Percentiles rank a stretch among this genome's conserved stretches.
Evolutionary conservation across 164 flowering plant species (phyloP).

Genomic region (Kingdonia uniflora): DNA sequence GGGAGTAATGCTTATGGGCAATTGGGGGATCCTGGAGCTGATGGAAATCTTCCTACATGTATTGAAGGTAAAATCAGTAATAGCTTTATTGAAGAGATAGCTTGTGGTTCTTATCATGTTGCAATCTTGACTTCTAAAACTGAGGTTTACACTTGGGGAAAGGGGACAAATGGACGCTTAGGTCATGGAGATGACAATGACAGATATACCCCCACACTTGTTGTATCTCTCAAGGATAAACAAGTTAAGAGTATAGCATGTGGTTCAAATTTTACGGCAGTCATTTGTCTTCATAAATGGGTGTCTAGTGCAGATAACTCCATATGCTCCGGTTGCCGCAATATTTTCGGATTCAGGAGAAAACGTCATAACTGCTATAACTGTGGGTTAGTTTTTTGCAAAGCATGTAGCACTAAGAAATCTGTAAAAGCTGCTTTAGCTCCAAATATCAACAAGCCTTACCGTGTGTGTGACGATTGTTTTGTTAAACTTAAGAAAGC

Average conservation of each 20-base stretch:
- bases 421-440: conserved; percentile 80
- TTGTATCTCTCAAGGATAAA: conserved; percentile 60
- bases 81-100: conserved; percentile 59
- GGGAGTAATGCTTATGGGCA: conserved; percentile 74
- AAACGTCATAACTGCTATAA: conserved; percentile 95
- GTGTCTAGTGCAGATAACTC: conserved; percentile 59
- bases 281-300: conserved; percentile 73
- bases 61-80: conserved; percentile 46
- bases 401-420: conserved; percentile 73
- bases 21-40: conserved; percentile 50
- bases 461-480: conserved; percentile 94
- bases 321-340: conserved; percentile 68
- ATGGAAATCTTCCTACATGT: conserved; percentile 50
- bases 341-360: conserved; percentile 66
- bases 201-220: conserved; percentile 57
- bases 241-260: conserved; percentile 74
- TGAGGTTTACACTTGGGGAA: conserved; percentile 95
- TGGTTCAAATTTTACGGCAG: conserved; percentile 82
- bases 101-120: conserved; percentile 85
- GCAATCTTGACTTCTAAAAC: conserved; percentile 73
- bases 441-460: conserved; percentile 69
- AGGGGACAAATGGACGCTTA: conserved; percentile 78
- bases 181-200: conserved; percentile 81
- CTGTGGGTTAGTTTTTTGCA: conserved; percentile 92
- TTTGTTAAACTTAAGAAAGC: conserved; percentile 58